A percentile compares a stretch with the other conserved stretches of the same genome.
phyloP scores from a whole-genome alignment of 352 stramenopile species.

The Globisporangium canariense region DNA sequence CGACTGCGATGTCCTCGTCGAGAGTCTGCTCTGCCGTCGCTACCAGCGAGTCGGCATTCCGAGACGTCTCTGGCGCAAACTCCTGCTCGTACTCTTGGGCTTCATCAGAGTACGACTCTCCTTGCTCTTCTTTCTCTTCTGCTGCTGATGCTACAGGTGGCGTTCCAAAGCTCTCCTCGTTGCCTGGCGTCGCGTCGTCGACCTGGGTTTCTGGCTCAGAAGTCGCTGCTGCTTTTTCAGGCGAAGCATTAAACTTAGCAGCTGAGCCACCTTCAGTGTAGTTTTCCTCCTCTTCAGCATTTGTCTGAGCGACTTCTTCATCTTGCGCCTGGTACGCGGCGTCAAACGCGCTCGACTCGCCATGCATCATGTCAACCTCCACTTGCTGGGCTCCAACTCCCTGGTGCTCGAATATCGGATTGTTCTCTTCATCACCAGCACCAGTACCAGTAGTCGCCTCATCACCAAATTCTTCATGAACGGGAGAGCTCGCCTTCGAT shows the following conservation, averaged over 20 bases:
- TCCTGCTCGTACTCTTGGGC: slow-evolving; percentile 10
- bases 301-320: neutral
- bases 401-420: neutral
- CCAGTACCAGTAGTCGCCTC: neutral
- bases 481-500: neutral
- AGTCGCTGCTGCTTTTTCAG: neutral
- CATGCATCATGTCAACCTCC: neutral
- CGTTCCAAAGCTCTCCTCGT: neutral
- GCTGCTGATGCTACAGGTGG: neutral
- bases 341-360: neutral
- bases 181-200: neutral
- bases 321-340: neutral
- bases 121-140: neutral
- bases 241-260: neutral
- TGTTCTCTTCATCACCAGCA: neutral
- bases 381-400: neutral
- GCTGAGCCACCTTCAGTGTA: neutral
- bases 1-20: neutral
- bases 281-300: neutral
- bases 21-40: neutral
- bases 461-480: neutral
- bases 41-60: neutral
- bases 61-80: slow-evolving; percentile 8
- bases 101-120: neutral
- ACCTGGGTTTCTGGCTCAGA: neutral